Evolutionary conservation across 139 green algal species (phyloP).

Genomic region (Tetratostichococcus sp.): DNA sequence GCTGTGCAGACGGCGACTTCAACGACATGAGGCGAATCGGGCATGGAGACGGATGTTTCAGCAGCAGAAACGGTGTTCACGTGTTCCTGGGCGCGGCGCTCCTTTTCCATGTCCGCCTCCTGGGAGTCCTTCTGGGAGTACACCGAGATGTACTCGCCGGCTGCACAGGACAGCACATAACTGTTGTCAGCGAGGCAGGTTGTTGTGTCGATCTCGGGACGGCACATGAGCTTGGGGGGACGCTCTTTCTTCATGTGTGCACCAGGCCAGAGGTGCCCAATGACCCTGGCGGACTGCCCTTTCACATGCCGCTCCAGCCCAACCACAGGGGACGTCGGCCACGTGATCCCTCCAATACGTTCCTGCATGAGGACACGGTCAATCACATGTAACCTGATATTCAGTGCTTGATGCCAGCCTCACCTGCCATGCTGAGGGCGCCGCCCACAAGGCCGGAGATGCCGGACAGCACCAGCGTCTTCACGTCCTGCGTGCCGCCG

Average conservation of each 20-base stretch:
- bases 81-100: constrained; percentile 52
- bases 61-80: background rate
- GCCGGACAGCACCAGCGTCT: constrained; percentile 51
- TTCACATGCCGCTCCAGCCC: background rate
- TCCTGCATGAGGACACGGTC: no score
- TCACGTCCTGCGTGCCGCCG: constrained; percentile 25
- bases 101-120: constrained; percentile 47
- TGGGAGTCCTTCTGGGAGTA: constrained; percentile 34
- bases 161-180: constrained; percentile 33
- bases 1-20: no score
- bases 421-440: constrained; percentile 23
- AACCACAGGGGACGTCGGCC: background rate
- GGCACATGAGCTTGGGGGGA: no score
- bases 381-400: no score
- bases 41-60: background rate
- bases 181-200: no score
- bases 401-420: no score
- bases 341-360: background rate
- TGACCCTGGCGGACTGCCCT: no score
- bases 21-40: background rate
- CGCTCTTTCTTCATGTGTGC: no score
- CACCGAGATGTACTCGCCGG: constrained; percentile 75
- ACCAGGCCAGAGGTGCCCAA: no score
- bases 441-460: constrained; percentile 65
- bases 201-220: no score